Conservation (phyloP, 1,284 basidiomycete genomes). For the Malassezia brasiliensis region DNA sequence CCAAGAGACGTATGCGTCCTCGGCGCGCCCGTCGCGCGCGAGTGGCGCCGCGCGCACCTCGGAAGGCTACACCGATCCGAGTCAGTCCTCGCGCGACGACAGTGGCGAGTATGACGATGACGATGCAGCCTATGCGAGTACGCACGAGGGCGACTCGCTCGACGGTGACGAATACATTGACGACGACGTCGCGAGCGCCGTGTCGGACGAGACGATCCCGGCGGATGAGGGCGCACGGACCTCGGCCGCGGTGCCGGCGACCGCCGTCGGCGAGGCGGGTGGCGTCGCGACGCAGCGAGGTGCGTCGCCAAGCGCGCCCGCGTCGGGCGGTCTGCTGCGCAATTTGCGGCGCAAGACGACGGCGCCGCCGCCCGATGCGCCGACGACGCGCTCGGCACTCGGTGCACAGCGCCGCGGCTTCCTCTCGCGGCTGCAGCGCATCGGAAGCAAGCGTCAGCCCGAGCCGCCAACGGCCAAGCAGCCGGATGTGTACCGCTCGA, state of each 20-base stretch:
- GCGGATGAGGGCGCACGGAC: not conserved
- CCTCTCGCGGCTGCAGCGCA: not conserved
- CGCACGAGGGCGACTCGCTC: not conserved
- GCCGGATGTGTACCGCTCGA: constrained; percentile 1
- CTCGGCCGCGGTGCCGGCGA: not conserved
- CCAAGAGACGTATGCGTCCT: not conserved
- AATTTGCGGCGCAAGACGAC: not conserved
- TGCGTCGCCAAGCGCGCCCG: not conserved
- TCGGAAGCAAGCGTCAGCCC: not conserved
- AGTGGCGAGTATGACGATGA: not conserved
- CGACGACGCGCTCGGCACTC: not conserved
- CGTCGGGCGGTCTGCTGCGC: not conserved
- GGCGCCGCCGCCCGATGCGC: not conserved
- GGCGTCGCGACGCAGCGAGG: not conserved
- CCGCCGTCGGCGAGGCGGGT: not conserved
- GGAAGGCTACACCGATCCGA: not conserved
- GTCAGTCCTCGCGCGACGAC: not conserved
- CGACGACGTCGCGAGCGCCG: not conserved
- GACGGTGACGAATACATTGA: constrained; percentile 4
- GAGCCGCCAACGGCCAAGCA: not conserved
- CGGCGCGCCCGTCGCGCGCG: not conserved
- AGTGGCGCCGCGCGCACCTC: not conserved
- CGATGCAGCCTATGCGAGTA: not conserved
- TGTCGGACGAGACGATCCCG: constrained; percentile 2
- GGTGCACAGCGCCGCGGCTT: constrained; percentile 3